A percentile compares a stretch with the other conserved stretches of the same genome.
Evolutionary conservation across 768 basidiomycete genomes (phyloP).

Genomic region (Amylocystis lapponica): DNA sequence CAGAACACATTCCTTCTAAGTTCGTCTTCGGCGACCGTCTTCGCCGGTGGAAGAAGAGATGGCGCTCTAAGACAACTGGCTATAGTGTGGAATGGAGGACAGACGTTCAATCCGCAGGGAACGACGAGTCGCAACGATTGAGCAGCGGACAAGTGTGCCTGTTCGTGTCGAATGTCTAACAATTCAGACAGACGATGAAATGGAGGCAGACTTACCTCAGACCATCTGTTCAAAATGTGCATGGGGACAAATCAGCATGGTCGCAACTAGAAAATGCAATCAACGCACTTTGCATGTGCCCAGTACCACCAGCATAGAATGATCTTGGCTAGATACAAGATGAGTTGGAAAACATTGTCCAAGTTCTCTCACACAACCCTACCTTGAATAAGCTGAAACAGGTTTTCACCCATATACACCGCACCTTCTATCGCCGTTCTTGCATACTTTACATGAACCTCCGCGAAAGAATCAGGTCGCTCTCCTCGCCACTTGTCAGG

Average conservation of each 20-base stretch:
- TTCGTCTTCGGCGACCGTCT: conserved; percentile 63
- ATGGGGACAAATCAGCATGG: not conserved
- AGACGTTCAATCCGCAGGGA: conserved; percentile 67
- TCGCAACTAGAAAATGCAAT: not conserved
- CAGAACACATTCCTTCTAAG: conserved; percentile 69
- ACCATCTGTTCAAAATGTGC: conserved; percentile 45
- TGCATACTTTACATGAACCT: conserved; percentile 54
- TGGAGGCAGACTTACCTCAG: conserved; percentile 52
- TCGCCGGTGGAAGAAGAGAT: conserved; percentile 57
- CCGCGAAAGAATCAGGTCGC: conserved; percentile 54
- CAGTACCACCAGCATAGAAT: conserved; percentile 71
- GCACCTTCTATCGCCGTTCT: conserved; percentile 43
- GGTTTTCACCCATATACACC: conserved; percentile 45
- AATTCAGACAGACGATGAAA: too few relatives aligned
- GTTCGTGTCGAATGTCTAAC: too few relatives aligned
- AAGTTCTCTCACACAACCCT: conserved; percentile 1
- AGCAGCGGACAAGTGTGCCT: conserved; percentile 59
- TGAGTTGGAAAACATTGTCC: not conserved
- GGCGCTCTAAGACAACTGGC: conserved; percentile 49
- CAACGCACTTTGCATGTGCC: conserved; percentile 57
- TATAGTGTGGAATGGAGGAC: conserved; percentile 60
- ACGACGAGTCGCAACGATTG: conserved; percentile 52
- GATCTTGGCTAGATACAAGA: conserved; percentile 41
- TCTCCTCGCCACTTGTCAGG: not conserved
- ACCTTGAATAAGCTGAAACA: conserved; percentile 64